phyloP scores from a whole-genome alignment of 2,329 filamentous ascomycete species.

The Aspergillus felis region DNA sequence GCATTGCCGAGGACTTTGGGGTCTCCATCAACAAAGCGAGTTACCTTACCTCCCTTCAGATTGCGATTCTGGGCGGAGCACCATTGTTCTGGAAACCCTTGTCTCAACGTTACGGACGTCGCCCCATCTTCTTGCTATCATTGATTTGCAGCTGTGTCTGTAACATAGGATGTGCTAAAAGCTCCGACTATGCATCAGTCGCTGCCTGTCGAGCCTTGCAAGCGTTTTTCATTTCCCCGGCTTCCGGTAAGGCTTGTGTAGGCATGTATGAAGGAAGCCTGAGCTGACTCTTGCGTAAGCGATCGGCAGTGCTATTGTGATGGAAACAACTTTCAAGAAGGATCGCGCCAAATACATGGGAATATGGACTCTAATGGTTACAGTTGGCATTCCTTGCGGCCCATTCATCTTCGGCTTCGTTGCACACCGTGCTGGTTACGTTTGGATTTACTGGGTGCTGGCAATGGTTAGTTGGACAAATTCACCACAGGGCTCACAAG shows the following conservation, averaged over 20 bases:
- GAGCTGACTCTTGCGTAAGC: constrained; percentile 23
- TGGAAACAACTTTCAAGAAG: constrained; percentile 56
- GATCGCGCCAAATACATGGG: constrained; percentile 55
- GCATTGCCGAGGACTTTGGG: constrained; percentile 50
- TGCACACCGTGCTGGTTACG: constrained; percentile 50
- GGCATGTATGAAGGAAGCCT: too few species aligned
- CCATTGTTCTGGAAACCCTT: constrained; percentile 57
- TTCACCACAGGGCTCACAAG: background rate
- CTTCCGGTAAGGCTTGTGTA: constrained; percentile 26
- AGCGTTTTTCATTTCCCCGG: constrained; percentile 55
- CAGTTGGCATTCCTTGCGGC: constrained; percentile 45
- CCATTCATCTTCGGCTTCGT: constrained; percentile 44
- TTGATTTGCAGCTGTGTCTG: constrained; percentile 48
- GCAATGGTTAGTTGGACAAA: constrained; percentile 46
- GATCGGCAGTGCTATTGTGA: constrained; percentile 56
- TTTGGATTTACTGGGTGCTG: constrained; percentile 59
- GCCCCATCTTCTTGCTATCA: constrained; percentile 53
- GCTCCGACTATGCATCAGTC: constrained; percentile 48
- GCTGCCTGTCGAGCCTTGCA: constrained; percentile 50
- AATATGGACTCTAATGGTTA: constrained; percentile 53
- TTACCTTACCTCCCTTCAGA: constrained; percentile 55
- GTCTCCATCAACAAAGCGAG: constrained; percentile 47
- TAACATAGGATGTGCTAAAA: constrained; percentile 54
- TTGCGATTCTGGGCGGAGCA: constrained; percentile 50
- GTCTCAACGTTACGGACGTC: constrained; percentile 51